Evolutionary conservation across 805 yeast species (phyloP).

Genomic region (Candida ulmi): DNA sequence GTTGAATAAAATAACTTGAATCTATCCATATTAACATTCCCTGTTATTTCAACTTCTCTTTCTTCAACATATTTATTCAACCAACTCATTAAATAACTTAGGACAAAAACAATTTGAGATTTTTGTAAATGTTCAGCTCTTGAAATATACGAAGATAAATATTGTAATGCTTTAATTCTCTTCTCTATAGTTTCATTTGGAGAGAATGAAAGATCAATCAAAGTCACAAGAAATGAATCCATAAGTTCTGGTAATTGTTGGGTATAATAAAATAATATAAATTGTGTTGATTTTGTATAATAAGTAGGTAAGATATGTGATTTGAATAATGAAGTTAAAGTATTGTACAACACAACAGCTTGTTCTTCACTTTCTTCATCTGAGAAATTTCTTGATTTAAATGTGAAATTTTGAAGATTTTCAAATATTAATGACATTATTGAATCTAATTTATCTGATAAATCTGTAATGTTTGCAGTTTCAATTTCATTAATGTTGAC

Average conservation of each 20-base stretch:
- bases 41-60: slow-evolving; percentile 76
- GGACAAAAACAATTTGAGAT: slow-evolving; percentile 73
- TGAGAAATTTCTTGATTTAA: slow-evolving; percentile 29
- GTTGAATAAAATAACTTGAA: slow-evolving; percentile 87
- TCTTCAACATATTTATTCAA: slow-evolving; percentile 73
- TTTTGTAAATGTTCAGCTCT: slow-evolving; percentile 70
- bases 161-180: slow-evolving; percentile 86
- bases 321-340: slow-evolving; percentile 70
- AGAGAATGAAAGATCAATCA: slow-evolving; percentile 79
- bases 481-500: slow-evolving; percentile 20
- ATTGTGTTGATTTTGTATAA: slow-evolving; percentile 84
- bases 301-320: slow-evolving; percentile 87
- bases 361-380: slow-evolving; percentile 47
- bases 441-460: slow-evolving; percentile 68
- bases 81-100: slow-evolving; percentile 83
- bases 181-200: slow-evolving; percentile 63
- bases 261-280: slow-evolving; percentile 70
- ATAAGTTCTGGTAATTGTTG: slow-evolving; percentile 78
- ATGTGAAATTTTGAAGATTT: slow-evolving; percentile 31
- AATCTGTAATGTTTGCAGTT: slow-evolving; percentile 38
- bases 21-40: slow-evolving; percentile 75
- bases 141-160: slow-evolving; percentile 84
- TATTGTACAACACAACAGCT: slow-evolving; percentile 65
- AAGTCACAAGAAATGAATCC: slow-evolving; percentile 76
- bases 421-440: slow-evolving; percentile 54